Evolutionary conservation across 2,329 filamentous ascomycete genomes (phyloP), one percentile per base, ranked within the genome.

Genomic region (Cladobotryum protrusum): DNA sequence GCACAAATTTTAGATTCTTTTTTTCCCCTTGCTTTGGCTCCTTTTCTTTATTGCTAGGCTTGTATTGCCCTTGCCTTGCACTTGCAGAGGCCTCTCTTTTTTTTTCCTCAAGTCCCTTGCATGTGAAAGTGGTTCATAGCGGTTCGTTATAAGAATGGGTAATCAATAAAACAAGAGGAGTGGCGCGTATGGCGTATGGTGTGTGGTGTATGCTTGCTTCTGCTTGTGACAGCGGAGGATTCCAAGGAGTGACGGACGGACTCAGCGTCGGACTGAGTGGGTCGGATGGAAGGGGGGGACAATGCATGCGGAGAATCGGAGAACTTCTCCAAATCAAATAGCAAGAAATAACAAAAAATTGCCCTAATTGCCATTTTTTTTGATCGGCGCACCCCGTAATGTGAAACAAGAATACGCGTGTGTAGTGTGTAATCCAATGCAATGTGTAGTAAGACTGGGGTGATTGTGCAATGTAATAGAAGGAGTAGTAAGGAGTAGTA

Each of bases 281-380:
- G 35, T 35, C 43, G 49, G 40, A 20, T 47, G 43, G 39, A 41
- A 49, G 33, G 34, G 32, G 43, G 39, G n/a, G 46, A 33, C 35
- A 32, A 43, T 49, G 49, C 57, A 58, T 59, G 59, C 58, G 61
- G 58, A 59, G 62, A 64, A 56, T 54, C 53, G 54, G 55, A 54
- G 52, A 47, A 43, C 34, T 56, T 57, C 53, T 57, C 56, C 54
- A 58, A 61, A 54, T 53, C 20, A 17, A 42, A 40, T 46, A 33
- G 33, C 14, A 17, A 37, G 29, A 34, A 52, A 17, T 34, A 35
- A 32, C n/a, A 40, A 45, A 48, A 39, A 41, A 49, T 24, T 43
- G 13, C 20, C 20, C 4, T 4, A 7, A 29, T 29, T 29, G 2
- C 24, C 24, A 29, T 4, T 29, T 45, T 13, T 9, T 35, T 20